Evolutionary conservation across 495 filamentous ascomycete species (phyloP), one percentile per base, ranked within the genome.

Genomic region (Neurospora sp.): DNA sequence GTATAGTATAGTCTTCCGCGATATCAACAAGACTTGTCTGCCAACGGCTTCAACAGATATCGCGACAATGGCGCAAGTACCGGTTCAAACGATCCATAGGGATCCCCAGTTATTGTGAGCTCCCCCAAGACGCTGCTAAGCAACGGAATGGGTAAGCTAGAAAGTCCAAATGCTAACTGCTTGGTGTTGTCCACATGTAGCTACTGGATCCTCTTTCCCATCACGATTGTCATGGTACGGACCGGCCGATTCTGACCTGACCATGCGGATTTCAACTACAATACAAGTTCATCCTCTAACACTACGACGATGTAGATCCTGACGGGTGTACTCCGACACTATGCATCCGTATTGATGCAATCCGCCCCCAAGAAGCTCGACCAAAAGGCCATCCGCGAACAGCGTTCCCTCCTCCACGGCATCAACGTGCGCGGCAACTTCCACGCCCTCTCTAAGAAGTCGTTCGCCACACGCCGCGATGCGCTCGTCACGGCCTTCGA

Each of bases 161-260:
- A 0, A 41, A 12, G 20, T 37, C 69, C 40, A 35, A 31, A 9
- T 71, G 37, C 68, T 69, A 44, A 31, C 35, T 18, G 40, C 45
- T 71, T 35, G 48, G 48, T 14, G 10, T 14, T 14, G 48, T 27
- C 45, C 27, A 35, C 44, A 16, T 16, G 71, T 72, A 98, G 94
- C 83, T 97, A 97, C 85, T 98, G 96, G 96, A 98, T 99, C 82
- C 85, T 99, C 42, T 91, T 98, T 76, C 96, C 96, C 35, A 99
- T 99, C 81, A 94, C 94, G 20, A 86, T 96, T 76, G 96, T 99
- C 79, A 98, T 99, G 96, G 93, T 96, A 88, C 68, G 82, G 14
- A 6, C 48, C 48, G 10, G 27, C 12, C 20, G n/a, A 48, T 4
- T 35, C 6, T 8, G 14, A 65, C 1, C 35, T 18, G 10, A 9